Base-by-base conservation (phyloP, 345 rosid genomes). In the Aquilaria malaccensis region DNA sequence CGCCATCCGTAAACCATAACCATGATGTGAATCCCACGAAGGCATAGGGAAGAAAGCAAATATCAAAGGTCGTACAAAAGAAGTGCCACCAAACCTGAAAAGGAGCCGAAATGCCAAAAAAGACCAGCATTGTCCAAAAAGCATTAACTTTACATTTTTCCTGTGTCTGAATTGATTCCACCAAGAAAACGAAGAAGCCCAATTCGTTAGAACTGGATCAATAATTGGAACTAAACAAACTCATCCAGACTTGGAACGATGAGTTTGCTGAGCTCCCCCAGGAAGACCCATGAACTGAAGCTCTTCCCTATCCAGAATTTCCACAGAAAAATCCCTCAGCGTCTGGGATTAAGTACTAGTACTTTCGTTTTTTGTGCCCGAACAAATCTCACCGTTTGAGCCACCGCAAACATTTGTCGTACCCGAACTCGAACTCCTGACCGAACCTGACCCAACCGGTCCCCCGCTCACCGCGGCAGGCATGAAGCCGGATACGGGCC, bases 251-350 rank as follows among this genome's bases (percentile, higher is more conserved):
- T 76, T 54, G 2, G 67, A 74, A 62, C 76, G 72, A 2, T 76
- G 65, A 2, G 76, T 22, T 13, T 77, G 81, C 52, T 69, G 70
- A 55, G 70, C 57, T 51, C 51, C 22, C 22, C 22, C 72, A 55
- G 69, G 64, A 30, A 74, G 51, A 76, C 81, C 80, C 64, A 85
- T 56, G 63, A 81, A 90, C 65, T 80, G 92, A 65, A 85, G 86
- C 76, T 87, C 90, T 58, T 72, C 81, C 75, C 70, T 83, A 29
- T 85, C 97, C 67, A 70, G 71, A 69, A 85, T 73, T 80, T 83
- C 88, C 81, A 83, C 52, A 13, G 88, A 77, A 65, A 90, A 83
- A 60, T 80, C 92, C 61, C 79, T 79, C 2, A 79, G 76, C 79
- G 70, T 57, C 58, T 73, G 74, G 1, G 83, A 56, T 22, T 75